Percentiles rank a stretch among this genome's conserved stretches.
phyloP scores from a whole-genome alignment of 306 rosid genomes.

The Dalbergia cochinchinensis region DNA sequence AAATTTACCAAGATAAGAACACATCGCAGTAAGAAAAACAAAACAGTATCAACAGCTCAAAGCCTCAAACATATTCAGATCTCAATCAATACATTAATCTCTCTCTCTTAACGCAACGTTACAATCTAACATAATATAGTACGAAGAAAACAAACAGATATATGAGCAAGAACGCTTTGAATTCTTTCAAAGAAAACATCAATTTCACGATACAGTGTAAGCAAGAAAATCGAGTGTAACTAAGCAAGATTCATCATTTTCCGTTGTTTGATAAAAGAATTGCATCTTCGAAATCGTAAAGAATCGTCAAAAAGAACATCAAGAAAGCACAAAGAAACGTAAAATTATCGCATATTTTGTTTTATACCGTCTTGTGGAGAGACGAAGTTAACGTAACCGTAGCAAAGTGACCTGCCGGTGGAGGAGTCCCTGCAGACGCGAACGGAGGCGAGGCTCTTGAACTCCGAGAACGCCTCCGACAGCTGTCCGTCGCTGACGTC shows the following conservation, averaged over 20 bases:
- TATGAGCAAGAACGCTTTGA: background rate
- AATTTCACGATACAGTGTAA: background rate
- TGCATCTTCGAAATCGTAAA: background rate
- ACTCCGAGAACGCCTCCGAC: slow-evolving; percentile 63
- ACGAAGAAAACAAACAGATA: background rate
- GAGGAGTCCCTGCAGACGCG: slow-evolving; percentile 70
- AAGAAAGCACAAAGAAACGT: slow-evolving; percentile 13
- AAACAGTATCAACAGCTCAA: background rate
- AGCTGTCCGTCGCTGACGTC: slow-evolving; percentile 65
- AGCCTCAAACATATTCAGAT: slow-evolving; percentile 32
- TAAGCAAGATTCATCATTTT: background rate
- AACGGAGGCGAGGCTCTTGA: slow-evolving; percentile 63
- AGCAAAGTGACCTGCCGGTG: slow-evolving; percentile 76
- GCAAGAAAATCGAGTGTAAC: background rate
- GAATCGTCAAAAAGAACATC: background rate
- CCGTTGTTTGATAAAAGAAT: background rate
- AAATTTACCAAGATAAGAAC: slow-evolving; percentile 22
- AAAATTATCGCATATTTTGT: too few relatives aligned
- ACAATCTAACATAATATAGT: background rate
- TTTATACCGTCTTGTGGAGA: slow-evolving; percentile 69
- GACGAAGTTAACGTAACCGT: slow-evolving; percentile 82
- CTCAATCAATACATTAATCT: background rate
- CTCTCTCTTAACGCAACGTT: background rate
- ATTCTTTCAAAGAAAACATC: slow-evolving; percentile 21
- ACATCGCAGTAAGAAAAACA: background rate